Base-by-base conservation (phyloP, 2,329 filamentous ascomycete species). In the Rutstroemia sp. region DNA sequence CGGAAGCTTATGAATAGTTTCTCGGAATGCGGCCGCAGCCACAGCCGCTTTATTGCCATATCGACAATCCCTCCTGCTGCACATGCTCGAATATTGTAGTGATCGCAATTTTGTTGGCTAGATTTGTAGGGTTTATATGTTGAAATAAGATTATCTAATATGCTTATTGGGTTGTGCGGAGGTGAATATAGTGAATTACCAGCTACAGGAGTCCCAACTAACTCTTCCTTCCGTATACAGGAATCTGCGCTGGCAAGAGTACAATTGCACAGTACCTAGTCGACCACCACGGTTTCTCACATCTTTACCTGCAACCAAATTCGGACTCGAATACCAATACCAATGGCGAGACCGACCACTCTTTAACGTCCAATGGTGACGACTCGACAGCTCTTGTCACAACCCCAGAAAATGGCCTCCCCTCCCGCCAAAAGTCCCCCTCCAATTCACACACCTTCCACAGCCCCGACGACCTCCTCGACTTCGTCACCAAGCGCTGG, bases 241-340 rank as follows among this genome's bases (percentile, higher is more conserved):
- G 89, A 67, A 92, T 96, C 66, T 97, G 92, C 75, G 86, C 92
- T 49, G 94, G 94, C 67, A 97, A 96, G 75, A 86, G 84, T 69
- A 89, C 90, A 9, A 89, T 97, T 62, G 91, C 91, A 57, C 82
- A 89, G 54, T 96, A 95, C 70, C 82, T 99, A 8, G 82, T 92
- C 61, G 81, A 91, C 61, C 82, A 92, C 62, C 88, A 96, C 72
- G 84, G 82, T 59, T 99, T 97, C 73, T 83, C 81, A 59, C 82
- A 82, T 48, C 79, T 96, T 57, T 78, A 82, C 64, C 77, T 96
- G 30, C 72, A 66, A 7, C 56, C 61, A 30, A 56, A 61, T 4
- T 30, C 19, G 8, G 30, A 6, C 12, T 2, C 7, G 25, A 34
- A 10, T 4, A 38, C n/a, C 27, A 30, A 17, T 5, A 42, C 39